These are phyloP conservation scores for Metschnikowia reukaufii DNA, from an alignment of 805 yeast species.

Conservation along the genomic window DNA sequence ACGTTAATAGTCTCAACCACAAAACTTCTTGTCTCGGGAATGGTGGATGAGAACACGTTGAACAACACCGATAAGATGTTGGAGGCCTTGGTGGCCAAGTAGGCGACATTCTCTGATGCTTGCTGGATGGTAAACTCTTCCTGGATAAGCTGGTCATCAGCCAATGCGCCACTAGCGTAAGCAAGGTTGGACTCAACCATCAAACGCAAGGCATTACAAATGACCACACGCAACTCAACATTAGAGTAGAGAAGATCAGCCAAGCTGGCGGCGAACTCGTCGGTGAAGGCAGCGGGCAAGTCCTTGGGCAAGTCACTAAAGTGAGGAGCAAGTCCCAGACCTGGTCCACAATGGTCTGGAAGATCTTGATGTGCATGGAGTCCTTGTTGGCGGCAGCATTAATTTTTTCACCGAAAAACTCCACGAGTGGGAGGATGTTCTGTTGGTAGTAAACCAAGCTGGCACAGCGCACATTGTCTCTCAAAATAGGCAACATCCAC, in stretches of 20 bases:
- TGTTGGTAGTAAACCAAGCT: constrained; percentile 60
- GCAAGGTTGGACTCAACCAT: constrained; percentile 74
- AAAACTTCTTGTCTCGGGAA: constrained; percentile 78
- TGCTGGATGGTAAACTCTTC: constrained; percentile 58
- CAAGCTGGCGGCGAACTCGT: constrained; percentile 73
- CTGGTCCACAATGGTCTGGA: constrained; percentile 85
- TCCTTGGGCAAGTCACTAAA: constrained; percentile 88
- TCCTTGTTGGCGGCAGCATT: constrained; percentile 45
- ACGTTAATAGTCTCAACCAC: constrained; percentile 84
- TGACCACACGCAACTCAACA: constrained; percentile 72
- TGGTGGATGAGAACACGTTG: constrained; percentile 89
- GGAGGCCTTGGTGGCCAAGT: constrained; percentile 62
- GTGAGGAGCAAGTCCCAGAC: constrained; percentile 89
- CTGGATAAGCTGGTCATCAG: constrained; percentile 55
- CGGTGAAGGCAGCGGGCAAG: constrained; percentile 60
- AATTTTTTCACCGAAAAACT: constrained; percentile 52
- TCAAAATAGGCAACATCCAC: constrained; percentile 87
- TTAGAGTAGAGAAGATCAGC: constrained; percentile 73
- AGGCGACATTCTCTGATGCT: constrained; percentile 59
- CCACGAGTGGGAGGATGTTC: constrained; percentile 65
- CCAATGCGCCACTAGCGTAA: constrained; percentile 59
- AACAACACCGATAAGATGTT: constrained; percentile 84
- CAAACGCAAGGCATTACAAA: constrained; percentile 77
- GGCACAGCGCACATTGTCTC: constrained; percentile 81
- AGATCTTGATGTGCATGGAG: constrained; percentile 72